Evolutionary conservation across 2,329 filamentous ascomycete species (phyloP).

Genomic region (Orbilia quercus): DNA sequence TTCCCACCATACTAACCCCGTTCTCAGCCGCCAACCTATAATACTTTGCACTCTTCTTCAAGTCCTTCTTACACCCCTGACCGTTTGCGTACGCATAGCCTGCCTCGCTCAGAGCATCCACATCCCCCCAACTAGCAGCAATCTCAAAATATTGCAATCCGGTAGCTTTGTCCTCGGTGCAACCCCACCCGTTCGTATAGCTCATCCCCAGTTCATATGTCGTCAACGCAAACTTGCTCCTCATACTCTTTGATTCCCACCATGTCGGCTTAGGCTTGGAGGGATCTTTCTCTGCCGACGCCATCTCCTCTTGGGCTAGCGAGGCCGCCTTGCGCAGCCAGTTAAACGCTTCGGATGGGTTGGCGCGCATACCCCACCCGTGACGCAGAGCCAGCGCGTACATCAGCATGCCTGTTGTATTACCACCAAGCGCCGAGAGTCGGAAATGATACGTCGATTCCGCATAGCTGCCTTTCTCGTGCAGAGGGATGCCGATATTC

Average conservation of each 20-base stretch:
- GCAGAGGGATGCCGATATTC: slow-evolving; percentile 86
- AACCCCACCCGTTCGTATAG: slow-evolving; percentile 98
- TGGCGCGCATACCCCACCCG: slow-evolving; percentile 96
- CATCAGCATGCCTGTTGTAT: slow-evolving; percentile 93
- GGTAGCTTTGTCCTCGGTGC: slow-evolving; percentile 87
- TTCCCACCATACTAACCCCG: slow-evolving; percentile 97
- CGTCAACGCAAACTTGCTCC: slow-evolving; percentile 92
- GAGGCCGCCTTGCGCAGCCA: slow-evolving; percentile 95
- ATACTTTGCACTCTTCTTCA: slow-evolving; percentile 91
- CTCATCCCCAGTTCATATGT: slow-evolving; percentile 97
- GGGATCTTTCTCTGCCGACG: slow-evolving; percentile 77
- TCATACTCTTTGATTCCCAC: slow-evolving; percentile 80
- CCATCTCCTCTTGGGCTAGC: slow-evolving; percentile 81
- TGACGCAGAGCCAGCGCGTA: slow-evolving; percentile 95
- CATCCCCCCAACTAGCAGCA: slow-evolving; percentile 94
- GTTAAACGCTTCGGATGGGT: slow-evolving; percentile 86
- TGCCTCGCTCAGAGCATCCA: slow-evolving; percentile 90
- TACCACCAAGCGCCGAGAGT: slow-evolving; percentile 83
- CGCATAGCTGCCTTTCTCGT: slow-evolving; percentile 85
- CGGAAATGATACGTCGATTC: slow-evolving; percentile 97
- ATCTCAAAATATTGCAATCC: slow-evolving; percentile 96
- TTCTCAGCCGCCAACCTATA: slow-evolving; percentile 91
- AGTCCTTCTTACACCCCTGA: slow-evolving; percentile 91
- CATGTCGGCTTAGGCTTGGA: slow-evolving; percentile 72
- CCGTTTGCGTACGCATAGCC: slow-evolving; percentile 97